Evolutionary conservation across 352 stramenopile genomes (phyloP).

Genomic region (Phytopythium kandeliae): DNA sequence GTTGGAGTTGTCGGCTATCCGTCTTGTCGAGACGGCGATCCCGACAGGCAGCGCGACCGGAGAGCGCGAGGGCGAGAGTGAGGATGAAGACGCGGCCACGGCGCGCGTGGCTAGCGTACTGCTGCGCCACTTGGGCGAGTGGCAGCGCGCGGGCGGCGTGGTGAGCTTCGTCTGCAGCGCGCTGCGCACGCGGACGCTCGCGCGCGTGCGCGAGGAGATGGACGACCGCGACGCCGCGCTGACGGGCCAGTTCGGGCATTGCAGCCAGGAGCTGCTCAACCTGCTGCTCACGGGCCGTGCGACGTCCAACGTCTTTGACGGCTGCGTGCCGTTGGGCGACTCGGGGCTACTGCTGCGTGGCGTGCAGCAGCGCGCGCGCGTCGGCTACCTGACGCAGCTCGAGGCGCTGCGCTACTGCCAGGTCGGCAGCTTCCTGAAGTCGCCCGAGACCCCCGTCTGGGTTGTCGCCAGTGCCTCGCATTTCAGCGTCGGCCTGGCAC

Average conservation of each 20-base stretch:
- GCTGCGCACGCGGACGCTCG: conserved; percentile 49
- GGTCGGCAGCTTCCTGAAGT: conserved; percentile 90
- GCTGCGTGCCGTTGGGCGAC: conserved; percentile 67
- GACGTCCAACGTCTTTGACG: conserved; percentile 84
- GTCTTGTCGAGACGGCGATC: background rate
- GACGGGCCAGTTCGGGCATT: conserved; percentile 76
- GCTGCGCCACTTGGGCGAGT: conserved; percentile 17
- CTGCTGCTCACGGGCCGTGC: conserved; percentile 74
- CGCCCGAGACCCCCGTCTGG: conserved; percentile 83
- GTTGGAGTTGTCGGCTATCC: background rate
- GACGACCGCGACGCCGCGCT: conserved; percentile 54
- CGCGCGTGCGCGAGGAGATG: conserved; percentile 56
- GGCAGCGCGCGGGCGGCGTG: conserved; percentile 40
- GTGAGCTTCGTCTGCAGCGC: conserved; percentile 70
- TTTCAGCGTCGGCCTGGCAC: conserved; percentile 87
- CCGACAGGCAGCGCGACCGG: background rate
- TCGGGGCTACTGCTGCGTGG: conserved; percentile 67
- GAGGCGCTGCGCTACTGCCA: conserved; percentile 89
- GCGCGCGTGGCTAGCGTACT: conserved; percentile 11
- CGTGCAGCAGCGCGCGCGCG: conserved; percentile 30
- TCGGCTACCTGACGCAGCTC: conserved; percentile 89
- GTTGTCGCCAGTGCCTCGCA: conserved; percentile 87
- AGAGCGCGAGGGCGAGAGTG: conserved; percentile 2
- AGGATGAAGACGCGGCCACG: conserved; percentile 5
- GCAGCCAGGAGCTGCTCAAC: conserved; percentile 84